A percentile compares a stretch with the other conserved stretches of the same genome.
phyloP scores from a whole-genome alignment of 768 basidiomycete genomes.

The Auricularia sp. region DNA sequence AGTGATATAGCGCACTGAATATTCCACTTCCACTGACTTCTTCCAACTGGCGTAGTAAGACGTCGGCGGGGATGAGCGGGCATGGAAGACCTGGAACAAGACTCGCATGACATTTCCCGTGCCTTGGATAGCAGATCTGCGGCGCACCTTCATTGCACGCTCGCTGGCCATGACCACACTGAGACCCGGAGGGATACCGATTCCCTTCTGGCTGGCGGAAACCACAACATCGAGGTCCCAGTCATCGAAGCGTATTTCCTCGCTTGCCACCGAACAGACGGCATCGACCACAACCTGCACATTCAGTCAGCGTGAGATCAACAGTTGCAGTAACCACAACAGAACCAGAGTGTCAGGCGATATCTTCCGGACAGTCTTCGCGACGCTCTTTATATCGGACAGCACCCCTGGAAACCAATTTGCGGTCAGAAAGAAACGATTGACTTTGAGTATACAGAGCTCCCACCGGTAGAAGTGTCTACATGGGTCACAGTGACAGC shows the following conservation, averaged over 20 bases:
- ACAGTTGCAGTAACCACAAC: slow-evolving; percentile 7
- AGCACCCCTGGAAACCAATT: slow-evolving; percentile 51
- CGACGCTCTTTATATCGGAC: slow-evolving; percentile 70
- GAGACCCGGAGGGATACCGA: slow-evolving; percentile 87
- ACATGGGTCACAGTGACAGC: slow-evolving; percentile 90
- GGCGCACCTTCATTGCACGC: slow-evolving; percentile 56
- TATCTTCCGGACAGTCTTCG: slow-evolving; percentile 56
- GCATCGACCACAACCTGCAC: slow-evolving; percentile 72
- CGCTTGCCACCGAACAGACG: slow-evolving; percentile 94
- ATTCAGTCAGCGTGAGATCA: slow-evolving; percentile 2
- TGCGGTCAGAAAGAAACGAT: slow-evolving; percentile 1
- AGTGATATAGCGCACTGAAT: background rate
- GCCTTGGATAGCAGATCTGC: slow-evolving; percentile 7
- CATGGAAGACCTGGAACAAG: slow-evolving; percentile 39
- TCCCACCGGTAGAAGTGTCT: slow-evolving; percentile 71
- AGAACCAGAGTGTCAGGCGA: slow-evolving; percentile 78
- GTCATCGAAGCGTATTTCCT: slow-evolving; percentile 88
- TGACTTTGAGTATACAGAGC: background rate
- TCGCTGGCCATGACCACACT: slow-evolving; percentile 76
- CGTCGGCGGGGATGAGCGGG: slow-evolving; percentile 41
- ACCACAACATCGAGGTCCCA: slow-evolving; percentile 90
- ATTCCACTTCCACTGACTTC: slow-evolving; percentile 34
- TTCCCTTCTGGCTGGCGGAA: slow-evolving; percentile 83
- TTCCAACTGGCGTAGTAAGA: slow-evolving; percentile 89
- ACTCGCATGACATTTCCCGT: slow-evolving; percentile 6